phyloP scores from a whole-genome alignment of 345 rosid species.

The Aurinia saxatilis region DNA sequence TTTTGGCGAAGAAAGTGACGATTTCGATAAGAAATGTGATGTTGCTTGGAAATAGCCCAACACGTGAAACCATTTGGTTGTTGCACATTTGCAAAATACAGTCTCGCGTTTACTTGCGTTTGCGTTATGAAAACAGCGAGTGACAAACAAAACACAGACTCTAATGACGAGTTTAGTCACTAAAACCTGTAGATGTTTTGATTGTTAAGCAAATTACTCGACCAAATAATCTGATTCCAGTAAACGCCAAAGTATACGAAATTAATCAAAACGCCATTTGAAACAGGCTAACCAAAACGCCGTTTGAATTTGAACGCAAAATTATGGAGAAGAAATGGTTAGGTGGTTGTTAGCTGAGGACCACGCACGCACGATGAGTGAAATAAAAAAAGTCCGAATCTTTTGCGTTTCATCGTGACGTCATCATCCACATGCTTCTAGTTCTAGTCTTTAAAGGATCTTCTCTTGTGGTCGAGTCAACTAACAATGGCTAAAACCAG shows the following conservation, averaged over 20 bases:
- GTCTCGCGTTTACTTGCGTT: too few relatives aligned
- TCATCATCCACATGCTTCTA: conserved; percentile 13
- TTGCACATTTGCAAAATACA: too few relatives aligned
- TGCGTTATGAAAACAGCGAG: too few relatives aligned
- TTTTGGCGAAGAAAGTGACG: background rate
- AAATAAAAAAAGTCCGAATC: background rate
- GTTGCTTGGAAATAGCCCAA: conserved; percentile 7
- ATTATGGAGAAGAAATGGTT: too few relatives aligned
- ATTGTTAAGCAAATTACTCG: too few relatives aligned
- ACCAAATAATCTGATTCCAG: too few relatives aligned
- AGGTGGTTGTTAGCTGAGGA: too few relatives aligned
- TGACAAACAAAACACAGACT: too few relatives aligned
- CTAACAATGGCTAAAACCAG: conserved; percentile 22
- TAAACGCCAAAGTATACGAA: too few relatives aligned
- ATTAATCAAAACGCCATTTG: too few relatives aligned
- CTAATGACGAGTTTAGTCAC: background rate
- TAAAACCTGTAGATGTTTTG: too few relatives aligned
- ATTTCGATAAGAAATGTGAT: conserved; percentile 8
- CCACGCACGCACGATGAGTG: conserved; percentile 26
- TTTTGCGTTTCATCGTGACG: conserved; percentile 18
- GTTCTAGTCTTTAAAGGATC: background rate
- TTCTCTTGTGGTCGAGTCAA: background rate
- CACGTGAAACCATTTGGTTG: conserved; percentile 10
- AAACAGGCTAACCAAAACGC: background rate
- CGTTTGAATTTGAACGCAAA: too few relatives aligned